Evolutionary conservation across 805 yeast genomes (phyloP), one percentile per base, ranked within the genome.

Genomic region (Huiozyma sinensis): DNA sequence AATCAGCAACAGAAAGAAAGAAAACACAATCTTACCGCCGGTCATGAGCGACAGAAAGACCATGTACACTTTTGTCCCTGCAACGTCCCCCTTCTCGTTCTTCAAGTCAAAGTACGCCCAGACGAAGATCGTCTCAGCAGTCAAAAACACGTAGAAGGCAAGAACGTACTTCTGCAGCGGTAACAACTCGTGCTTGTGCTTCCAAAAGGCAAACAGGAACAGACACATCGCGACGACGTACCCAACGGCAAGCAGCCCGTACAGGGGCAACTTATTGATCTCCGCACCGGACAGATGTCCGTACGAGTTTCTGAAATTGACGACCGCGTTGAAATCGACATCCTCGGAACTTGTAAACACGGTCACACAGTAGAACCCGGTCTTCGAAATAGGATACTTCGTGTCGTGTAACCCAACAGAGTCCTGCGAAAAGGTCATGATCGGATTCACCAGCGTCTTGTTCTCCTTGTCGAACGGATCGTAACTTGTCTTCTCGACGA

Each of bases 281-380:
- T 92, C 95, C 33, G 89, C 71, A 5, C 95, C 98, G 31, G 94
- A 77, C 45, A 92, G 69, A 47, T 85, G 76, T 45, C 98, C 98
- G 63, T 76, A 92, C 4, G 97, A 84, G 65, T 89, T 92, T 67
- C 87, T 92, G 66, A 86, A 92, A 54, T 81, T 81, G 38, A 83
- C 82, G n/a, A 66, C 63, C 11, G 90, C 83, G 41, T 71, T 62
- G 63, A 81, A 92, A 17, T 67, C 69, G 8, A 65, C 60, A 12
- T 56, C 50, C 40, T 58, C 59, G 12, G 61, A 52, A 27, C 74
- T 66, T 27, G 77, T 70, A 50, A 70, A 77, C 0, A 94, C 81
- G 1, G 88, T 79, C 36, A 90, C 83, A 69, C 98, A 92, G 66
- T 89, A 92, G 63, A 83, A 92, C 6, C 97, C 97, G 1, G 97